Conservation (phyloP, 495 filamentous ascomycete genomes). For the Podospora tetraspora region DNA sequence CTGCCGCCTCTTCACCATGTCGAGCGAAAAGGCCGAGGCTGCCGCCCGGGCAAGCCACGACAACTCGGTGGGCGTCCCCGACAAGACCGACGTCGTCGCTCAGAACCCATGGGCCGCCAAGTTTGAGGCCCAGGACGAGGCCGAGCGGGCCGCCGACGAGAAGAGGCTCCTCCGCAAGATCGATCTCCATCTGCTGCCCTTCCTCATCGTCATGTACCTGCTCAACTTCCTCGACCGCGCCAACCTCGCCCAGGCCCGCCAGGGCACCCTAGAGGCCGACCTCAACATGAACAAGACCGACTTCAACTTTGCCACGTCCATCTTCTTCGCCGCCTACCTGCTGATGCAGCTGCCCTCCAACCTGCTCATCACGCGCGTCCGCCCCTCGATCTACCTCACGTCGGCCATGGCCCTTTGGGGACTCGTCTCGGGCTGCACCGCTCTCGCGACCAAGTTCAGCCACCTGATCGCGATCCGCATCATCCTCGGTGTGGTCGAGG, state of each 20-base stretch:
- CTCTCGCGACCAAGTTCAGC: slow-evolving; percentile 48
- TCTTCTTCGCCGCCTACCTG: slow-evolving; percentile 54
- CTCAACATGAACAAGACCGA: slow-evolving; percentile 42
- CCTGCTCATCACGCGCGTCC: slow-evolving; percentile 42
- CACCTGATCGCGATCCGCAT: slow-evolving; percentile 56
- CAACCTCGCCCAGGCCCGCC: slow-evolving; percentile 40
- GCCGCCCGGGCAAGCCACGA: not conserved
- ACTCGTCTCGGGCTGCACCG: slow-evolving; percentile 52
- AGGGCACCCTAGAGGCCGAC: slow-evolving; percentile 43
- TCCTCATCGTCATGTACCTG: slow-evolving; percentile 40
- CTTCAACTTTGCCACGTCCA: slow-evolving; percentile 52
- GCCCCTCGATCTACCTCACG: slow-evolving; percentile 52
- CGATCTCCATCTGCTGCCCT: slow-evolving; percentile 39
- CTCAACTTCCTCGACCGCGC: slow-evolving; percentile 44
- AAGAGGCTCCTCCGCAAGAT: slow-evolving; percentile 35
- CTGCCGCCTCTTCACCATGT: not conserved
- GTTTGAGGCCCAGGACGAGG: slow-evolving; percentile 24
- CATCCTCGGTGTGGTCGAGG: slow-evolving; percentile 59
- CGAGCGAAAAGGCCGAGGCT: not conserved
- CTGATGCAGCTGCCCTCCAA: slow-evolving; percentile 55
- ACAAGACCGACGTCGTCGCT: not conserved
- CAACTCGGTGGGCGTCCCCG: not conserved
- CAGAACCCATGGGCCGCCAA: slow-evolving; percentile 5
- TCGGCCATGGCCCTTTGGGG: slow-evolving; percentile 58
- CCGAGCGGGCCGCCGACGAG: slow-evolving; percentile 23